Base-by-base conservation (phyloP, 495 filamentous ascomycete species). In the Hypoxylon intermedium region DNA sequence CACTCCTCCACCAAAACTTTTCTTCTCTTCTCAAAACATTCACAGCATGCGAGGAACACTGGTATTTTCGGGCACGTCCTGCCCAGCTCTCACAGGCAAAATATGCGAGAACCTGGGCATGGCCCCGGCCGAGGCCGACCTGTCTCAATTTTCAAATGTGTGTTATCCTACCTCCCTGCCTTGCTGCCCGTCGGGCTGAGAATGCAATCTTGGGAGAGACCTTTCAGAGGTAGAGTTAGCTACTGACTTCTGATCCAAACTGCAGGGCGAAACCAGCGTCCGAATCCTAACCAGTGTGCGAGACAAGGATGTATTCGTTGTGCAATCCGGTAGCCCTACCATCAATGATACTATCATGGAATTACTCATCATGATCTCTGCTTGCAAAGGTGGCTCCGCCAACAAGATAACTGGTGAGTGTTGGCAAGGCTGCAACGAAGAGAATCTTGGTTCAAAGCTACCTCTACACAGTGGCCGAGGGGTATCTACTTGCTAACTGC, bases 331-430 rank as follows among this genome's bases (percentile, higher is more conserved):
- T 49, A 97, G 95, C 75, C 81, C 84, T 67, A 93, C 90, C 83
- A 95, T 97, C 82, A 98, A 98, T 77, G 95, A 98, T 76, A 93
- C 90, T 61, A 89, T 98, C 68, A 96, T 98, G 90, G 94, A 98
- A 81, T 82, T 98, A 54, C 85, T 98, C 67, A 97, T 98, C 74
- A 93, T 98, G 89, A 97, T 98, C 67, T 93, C 91, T 55, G 94
- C 94, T 46, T 98, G 94, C 82, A 98, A 96, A 72, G 92, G 94
- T 70, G 93, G 93, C 53, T 98, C 95, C 34, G 90, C 95, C 46
- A 96, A 93, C 79, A 96, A 93, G 63, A 92, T 98, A 75, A 98
- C 94, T 68, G 93, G 93, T 96, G 81, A 63, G 85, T 74, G 50
- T 50, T 40, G 38, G 16, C 36, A 37, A 28, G 38, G 33, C 37